Conservation (phyloP, 805 yeast genomes). For the Candida takata region DNA sequence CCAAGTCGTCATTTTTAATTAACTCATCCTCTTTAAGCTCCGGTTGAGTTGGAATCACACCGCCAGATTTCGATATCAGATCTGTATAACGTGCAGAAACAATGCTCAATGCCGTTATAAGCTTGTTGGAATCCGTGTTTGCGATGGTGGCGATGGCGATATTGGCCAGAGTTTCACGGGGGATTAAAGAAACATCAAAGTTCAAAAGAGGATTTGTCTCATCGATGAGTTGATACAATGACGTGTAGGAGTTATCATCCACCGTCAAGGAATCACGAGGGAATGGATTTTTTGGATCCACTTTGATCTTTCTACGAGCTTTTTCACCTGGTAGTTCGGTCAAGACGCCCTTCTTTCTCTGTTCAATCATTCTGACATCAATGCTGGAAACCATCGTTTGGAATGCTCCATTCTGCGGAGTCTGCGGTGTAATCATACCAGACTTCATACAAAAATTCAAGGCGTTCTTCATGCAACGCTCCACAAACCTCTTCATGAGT, state of each 20-base stretch:
- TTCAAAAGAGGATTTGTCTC: conserved; percentile 51
- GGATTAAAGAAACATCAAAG: conserved; percentile 65
- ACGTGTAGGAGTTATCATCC: conserved; percentile 43
- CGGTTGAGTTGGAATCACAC: conserved; percentile 15
- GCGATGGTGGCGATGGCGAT: conserved; percentile 64
- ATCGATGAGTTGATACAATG: conserved; percentile 62
- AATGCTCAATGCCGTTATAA: conserved; percentile 63
- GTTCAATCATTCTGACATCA: conserved; percentile 21
- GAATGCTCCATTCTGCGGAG: conserved; percentile 14
- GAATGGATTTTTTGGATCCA: conserved; percentile 21
- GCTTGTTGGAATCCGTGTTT: conserved; percentile 41
- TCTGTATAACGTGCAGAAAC: conserved; percentile 59
- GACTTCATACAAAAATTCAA: conserved; percentile 34
- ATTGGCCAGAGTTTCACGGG: conserved; percentile 53
- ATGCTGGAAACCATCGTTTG: conserved; percentile 17
- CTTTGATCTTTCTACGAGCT: conserved; percentile 20
- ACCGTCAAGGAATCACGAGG: conserved; percentile 31
- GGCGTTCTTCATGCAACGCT: conserved; percentile 46
- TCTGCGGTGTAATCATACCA: conserved; percentile 21
- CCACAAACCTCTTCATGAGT: conserved; percentile 54
- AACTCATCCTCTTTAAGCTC: conserved; percentile 24
- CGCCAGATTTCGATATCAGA: conserved; percentile 24
- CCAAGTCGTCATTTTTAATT: conserved; percentile 20
- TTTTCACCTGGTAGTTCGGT: conserved; percentile 22
- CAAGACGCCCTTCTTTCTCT: conserved; percentile 22